Evolutionary conservation across 306 rosid species (phyloP), one percentile per base, ranked within the genome.

Genomic region (Cucurbita maxima): DNA sequence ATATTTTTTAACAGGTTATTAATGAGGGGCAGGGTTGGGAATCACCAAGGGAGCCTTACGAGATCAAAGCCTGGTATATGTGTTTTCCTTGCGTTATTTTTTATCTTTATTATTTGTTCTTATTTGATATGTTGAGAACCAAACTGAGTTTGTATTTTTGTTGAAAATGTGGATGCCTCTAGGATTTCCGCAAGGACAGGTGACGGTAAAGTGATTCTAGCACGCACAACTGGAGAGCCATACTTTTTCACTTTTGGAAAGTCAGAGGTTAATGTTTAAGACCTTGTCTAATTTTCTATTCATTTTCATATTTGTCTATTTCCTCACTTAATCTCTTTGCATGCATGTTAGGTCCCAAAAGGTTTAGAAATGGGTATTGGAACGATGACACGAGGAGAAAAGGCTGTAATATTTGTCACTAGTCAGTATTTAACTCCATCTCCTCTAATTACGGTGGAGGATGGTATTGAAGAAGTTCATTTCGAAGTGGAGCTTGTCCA

Each of bases 351-450:
- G 99, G 88, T 95, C 73, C 99, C 99, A 73, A 88, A 88, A 82
- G 99, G 97, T 77, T 96, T 95, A 79, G 97, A 95, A 83, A 88
- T 91, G 96, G 99, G 90, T 53, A 89, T 95, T 47, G 99, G 96
- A 77, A 83, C 96, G 22, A 95, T 91, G 99, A 66, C 89, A 58
- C 83, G 92, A 76, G 84, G 83, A 81, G 99, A 95, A 86, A 94
- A 88, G 81, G 97, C 96, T 58, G 85, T 87, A 56, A 83, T 89
- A 81, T 95, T 80, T 73, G 96, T 89, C 38, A 82, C 81, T 52
- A 79, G 89, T 55, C 90, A 85, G 80, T 91, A 88, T 83, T 76
- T 95, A 78, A 86, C 92, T 61, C 76, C 83, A 77, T 95, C 97
- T 71, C 84, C 96, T 61, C 76, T 89, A 79, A 82, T 95, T 74